Evolutionary conservation across 352 stramenopile genomes (phyloP), one percentile per base, ranked within the genome.

Genomic region (Nothophytophthora sp.): DNA sequence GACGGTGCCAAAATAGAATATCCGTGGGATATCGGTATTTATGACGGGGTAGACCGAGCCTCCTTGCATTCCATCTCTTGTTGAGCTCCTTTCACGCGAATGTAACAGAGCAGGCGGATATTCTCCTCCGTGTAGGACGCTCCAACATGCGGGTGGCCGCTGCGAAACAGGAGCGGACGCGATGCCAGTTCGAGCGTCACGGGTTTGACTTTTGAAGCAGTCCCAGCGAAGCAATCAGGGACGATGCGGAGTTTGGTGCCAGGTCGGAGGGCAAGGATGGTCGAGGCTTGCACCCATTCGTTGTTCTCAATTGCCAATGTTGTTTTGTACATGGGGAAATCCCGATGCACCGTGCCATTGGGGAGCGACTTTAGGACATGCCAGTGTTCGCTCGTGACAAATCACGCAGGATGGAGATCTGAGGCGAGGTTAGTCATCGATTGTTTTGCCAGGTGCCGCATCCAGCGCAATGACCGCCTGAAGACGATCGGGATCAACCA

Each of bases 131-230:
- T 0, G 22, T 22, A 55, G 12, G n/a, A n/a, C 3, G 28, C 37
- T 7, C 37, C 20, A 10, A 29, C 38, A 16, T 42, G 20, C 2
- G 37, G 37, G 18, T 48, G 28, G 13, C 35, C 48, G 6, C 48
- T 20, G 19, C 48, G 20, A 20, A 55, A 42, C 13, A 48, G n/a
- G 1, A 55, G n/a, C 13, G 39, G 16, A 5, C 47, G 36, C n/a
- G 5, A 5, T 23, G 46, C 18, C 18, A 47, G 10, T 10, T 18
- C 11, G 2, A 54, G 13, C 0, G 37, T 47, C 2, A 13, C 36
- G 13, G 27, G 32, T 16, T 40, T 15, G n/a, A 25, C 16, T 20
- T 22, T 34, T 13, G 43, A n/a, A 15, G 38, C 24, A 18, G 27
- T 15, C 36, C 16, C 11, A 7, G 24, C 35, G 11, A 53, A 43